Conservation (phyloP, 768 basidiomycete genomes). For the Pleurotus salmoneostramineus region DNA sequence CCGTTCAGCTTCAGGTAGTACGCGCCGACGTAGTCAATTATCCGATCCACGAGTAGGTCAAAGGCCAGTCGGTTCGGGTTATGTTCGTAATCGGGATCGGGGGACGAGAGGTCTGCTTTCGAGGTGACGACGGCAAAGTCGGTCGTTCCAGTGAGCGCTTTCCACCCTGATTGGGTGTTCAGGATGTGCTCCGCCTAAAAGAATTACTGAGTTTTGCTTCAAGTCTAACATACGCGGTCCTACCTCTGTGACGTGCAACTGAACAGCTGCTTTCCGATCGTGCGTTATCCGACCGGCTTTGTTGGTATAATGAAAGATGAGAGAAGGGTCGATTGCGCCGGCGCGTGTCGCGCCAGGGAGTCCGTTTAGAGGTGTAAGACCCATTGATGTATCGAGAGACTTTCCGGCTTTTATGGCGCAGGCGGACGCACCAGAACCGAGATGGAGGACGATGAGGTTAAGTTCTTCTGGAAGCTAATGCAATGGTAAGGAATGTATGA, state of each 20-base stretch:
- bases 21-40: constrained; percentile 67
- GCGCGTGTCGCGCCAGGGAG: constrained; percentile 87
- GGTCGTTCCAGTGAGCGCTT: constrained; percentile 73
- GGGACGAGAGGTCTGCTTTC: constrained; percentile 27
- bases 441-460: constrained; percentile 80
- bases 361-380: constrained; percentile 76
- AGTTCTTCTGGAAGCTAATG: constrained; percentile 38
- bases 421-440: constrained; percentile 87
- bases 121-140: constrained; percentile 71
- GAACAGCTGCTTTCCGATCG: constrained; percentile 37
- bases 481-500: background rate
- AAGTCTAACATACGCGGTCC: background rate
- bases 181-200: constrained; percentile 65
- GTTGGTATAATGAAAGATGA: constrained; percentile 82
- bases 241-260: constrained; percentile 54
- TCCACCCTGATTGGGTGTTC: constrained; percentile 76
- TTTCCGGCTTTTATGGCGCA: constrained; percentile 72
- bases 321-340: constrained; percentile 78
- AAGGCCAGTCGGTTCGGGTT: constrained; percentile 62
- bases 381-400: constrained; percentile 89
- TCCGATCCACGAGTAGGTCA: constrained; percentile 72
- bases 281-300: constrained; percentile 51
- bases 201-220: background rate
- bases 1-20: constrained; percentile 73
- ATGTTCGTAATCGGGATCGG: constrained; percentile 10